phyloP scores from a whole-genome alignment of 2,329 filamentous ascomycete species.

The Aspergillus terreus region DNA sequence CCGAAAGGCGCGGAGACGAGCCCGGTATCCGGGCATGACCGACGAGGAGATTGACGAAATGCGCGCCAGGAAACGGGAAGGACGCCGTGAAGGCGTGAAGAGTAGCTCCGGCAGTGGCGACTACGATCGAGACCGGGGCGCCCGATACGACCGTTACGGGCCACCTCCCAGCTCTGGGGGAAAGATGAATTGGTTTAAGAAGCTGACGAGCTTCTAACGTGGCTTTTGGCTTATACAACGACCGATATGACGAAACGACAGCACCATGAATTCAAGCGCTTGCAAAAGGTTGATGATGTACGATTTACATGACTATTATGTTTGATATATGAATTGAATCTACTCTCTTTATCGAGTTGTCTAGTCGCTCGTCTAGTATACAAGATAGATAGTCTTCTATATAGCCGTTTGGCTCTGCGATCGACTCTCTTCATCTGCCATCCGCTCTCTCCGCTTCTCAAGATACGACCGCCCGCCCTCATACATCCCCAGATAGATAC shows the following conservation, averaged over 20 bases:
- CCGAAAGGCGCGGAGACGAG: conserved; percentile 36
- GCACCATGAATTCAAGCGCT: neutral
- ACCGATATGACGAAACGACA: conserved; percentile 12
- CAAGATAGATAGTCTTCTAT: neutral
- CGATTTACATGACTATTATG: neutral
- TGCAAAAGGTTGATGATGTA: conserved; percentile 1
- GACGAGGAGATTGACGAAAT: conserved; percentile 40
- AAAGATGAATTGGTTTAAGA: conserved; percentile 44
- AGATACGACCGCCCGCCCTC: conserved; percentile 69
- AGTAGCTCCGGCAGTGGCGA: conserved; percentile 41
- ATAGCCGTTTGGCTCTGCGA: neutral
- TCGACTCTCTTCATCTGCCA: neutral
- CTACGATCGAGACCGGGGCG: conserved; percentile 34
- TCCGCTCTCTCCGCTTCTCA: conserved; percentile 27
- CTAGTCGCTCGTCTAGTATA: no score
- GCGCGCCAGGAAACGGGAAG: conserved; percentile 30
- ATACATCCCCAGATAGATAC: conserved; percentile 81
- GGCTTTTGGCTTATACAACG: conserved; percentile 2
- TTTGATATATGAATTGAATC: neutral
- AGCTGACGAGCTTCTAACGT: conserved; percentile 34
- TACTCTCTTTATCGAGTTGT: neutral
- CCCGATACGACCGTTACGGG: conserved; percentile 27
- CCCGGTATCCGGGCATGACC: conserved; percentile 37
- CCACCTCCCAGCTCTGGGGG: conserved; percentile 22
- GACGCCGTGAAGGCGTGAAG: conserved; percentile 29